Percentiles rank a stretch among this genome's conserved stretches.
These are phyloP conservation scores for Paramecium primaurelia DNA, from an alignment of 73 alveolate species.

Conservation along the genomic window DNA sequence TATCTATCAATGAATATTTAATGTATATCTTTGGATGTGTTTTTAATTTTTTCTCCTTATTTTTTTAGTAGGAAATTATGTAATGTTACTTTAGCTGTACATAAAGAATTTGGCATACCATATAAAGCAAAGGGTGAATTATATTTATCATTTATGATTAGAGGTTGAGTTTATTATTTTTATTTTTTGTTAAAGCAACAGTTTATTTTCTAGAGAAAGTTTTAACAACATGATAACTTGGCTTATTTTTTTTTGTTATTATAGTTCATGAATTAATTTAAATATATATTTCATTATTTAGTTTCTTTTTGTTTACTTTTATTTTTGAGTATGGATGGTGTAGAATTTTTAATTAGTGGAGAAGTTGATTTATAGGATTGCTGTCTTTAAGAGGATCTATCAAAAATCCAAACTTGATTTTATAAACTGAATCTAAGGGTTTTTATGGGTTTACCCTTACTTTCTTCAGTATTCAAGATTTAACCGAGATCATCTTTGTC, in stretches of 20 bases:
- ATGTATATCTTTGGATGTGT: neutral
- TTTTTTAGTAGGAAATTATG: neutral
- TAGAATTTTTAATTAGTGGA: neutral
- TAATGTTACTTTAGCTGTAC: neutral
- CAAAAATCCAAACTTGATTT: slow-evolving; percentile 4
- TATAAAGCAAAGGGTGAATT: neutral
- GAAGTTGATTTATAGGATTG: slow-evolving; percentile 8
- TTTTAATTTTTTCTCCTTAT: neutral
- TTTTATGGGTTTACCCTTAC: neutral
- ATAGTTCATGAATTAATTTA: neutral
- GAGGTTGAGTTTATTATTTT: neutral
- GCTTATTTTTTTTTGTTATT: neutral
- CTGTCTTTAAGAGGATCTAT: neutral
- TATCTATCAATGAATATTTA: neutral
- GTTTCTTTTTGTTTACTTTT: neutral
- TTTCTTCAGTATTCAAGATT: slow-evolving; percentile 2
- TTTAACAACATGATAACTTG: neutral
- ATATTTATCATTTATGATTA: neutral
- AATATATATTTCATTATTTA: neutral
- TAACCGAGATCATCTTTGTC: slow-evolving; percentile 4
- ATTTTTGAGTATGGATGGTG: neutral
- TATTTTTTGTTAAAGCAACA: neutral
- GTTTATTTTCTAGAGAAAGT: neutral
- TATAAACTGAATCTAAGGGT: neutral
- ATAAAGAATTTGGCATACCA: neutral